Conservation (phyloP, 176 grass and related monocot genomes). For the Eremochloa ophiuroides region DNA sequence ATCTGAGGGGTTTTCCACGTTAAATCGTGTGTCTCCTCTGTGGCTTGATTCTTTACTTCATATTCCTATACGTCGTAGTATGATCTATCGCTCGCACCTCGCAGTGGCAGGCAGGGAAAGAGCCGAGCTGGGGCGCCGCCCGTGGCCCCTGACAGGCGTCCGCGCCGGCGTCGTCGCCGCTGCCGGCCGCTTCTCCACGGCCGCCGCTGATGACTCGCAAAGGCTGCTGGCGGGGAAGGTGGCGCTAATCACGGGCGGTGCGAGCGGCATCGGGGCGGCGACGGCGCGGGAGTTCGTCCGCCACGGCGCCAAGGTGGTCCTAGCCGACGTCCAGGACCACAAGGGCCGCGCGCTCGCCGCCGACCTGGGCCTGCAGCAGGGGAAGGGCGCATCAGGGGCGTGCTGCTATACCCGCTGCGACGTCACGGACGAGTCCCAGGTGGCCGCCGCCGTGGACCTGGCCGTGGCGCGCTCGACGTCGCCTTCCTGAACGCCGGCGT, state of each 20-base stretch:
- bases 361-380: too few relatives aligned
- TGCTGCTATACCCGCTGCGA: constrained; percentile 34
- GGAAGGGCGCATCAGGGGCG: too few relatives aligned
- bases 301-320: constrained; percentile 31
- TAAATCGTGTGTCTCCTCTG: too few relatives aligned
- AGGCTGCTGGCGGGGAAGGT: constrained; percentile 44
- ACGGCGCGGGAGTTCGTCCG: constrained; percentile 19
- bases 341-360: constrained; percentile 23
- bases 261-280: constrained; percentile 46
- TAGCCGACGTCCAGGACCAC: constrained; percentile 53
- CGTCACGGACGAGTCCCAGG: constrained; percentile 42
- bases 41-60: too few relatives aligned
- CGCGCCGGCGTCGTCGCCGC: too few relatives aligned
- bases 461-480: constrained; percentile 24
- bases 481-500: constrained; percentile 44
- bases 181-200: background rate
- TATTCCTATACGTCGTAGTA: too few relatives aligned
- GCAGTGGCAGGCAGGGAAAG: constrained; percentile 1
- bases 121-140: background rate
- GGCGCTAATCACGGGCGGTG: constrained; percentile 33
- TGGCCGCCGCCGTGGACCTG: constrained; percentile 24
- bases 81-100: too few relatives aligned
- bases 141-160: background rate
- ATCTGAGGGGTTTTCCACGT: too few relatives aligned
- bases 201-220: background rate